Evolutionary conservation across 2,329 filamentous ascomycete genomes (phyloP), one percentile per base, ranked within the genome.

Genomic region (Alternaria hordeiaustralica): DNA sequence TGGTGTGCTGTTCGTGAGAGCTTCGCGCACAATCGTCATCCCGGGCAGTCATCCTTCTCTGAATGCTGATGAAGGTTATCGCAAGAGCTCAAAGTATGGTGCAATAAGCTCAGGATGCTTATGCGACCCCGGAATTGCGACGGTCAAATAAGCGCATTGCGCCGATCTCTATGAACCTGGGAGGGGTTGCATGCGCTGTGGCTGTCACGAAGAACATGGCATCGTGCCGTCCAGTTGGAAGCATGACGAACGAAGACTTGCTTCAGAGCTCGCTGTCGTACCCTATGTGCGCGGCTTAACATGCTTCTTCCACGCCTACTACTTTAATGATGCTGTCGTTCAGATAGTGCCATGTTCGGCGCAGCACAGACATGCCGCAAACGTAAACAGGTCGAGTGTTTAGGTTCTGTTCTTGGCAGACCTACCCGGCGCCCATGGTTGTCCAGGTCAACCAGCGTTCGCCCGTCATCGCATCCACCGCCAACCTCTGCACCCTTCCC

Each of bases 401-500:
- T 72, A 68, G 70, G 67, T 63, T 55, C 60, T 60, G 21, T 60
- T 33, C 75, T 73, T 75, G 71, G 75, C 70, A 60, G 36, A 13
- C 51, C 36, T 56, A 55, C 50, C 56, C 57, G 50, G 60, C 50
- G 61, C 46, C 36, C 49, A 56, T 63, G 56, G 60, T 63, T 63
- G 61, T 66, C 70, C 58, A 67, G 61, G 69, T 74, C 70, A 66
- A 70, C 60, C 25, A 61, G 54, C 66, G 66, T 62, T 60, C 58
- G 61, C 63, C 68, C 58, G 56, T 60, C 66, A 66, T 65, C 68
- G 55, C 60, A 63, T 46, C 44, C 58, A 71, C 70, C 64, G 68
- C 76, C 75, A 76, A 72, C 76, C 76, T 75, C 75, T 71, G 70
- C 73, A 69, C 69, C 74, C 63, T 64, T 53, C 65, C 57, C 60